Evolutionary conservation across 108 stramenopile species (phyloP), one percentile per base, ranked within the genome.

Genomic region (Phaeodactylum tricornutum): DNA sequence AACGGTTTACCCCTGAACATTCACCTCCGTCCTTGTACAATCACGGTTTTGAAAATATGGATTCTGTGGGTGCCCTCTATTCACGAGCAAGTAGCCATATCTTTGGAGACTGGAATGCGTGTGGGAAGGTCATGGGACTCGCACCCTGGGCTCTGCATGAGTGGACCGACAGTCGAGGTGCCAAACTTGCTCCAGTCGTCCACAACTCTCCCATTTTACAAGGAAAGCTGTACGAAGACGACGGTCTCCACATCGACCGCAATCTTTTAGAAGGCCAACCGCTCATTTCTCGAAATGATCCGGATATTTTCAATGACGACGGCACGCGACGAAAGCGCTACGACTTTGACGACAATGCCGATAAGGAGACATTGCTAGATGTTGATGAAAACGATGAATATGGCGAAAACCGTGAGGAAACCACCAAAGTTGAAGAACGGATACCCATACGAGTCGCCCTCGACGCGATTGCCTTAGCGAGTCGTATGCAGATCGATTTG

Each of bases 91-190:
- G 89, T 20, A 84, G 81, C 7, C 85, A 93, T 65, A 88, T 96
- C 6, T 96, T 97, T 61, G 92, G 92, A 11, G 91, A 95, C 63
- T 95, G 94, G 93, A 97, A 96, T 74, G 77, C 87, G 0, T 95
- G 94, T 44, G 94, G 96, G 12, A 92, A 95, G 50, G 85, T 95
- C 20, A 95, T 95, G 94, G 96, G 94, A 17, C 55, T 97, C 23
- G 91, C 93, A n/a, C 93, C 96, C 5, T 96, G 82, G 89, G 72
- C 61, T 17, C 70, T 52, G 33, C 65, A 87, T 47, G 56, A 60
- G 0, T 80, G 81, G 34, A 57, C 62, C 34, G 66, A 61, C 27
- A 74, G 47, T 2, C 26, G 43, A 25, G 50, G 29, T 7, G 21
- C 59, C 9, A 27, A 30, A 4, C 35, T 53, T 7, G 23, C 45